Evolutionary conservation across 2,329 filamentous ascomycete genomes (phyloP), one percentile per base, ranked within the genome.

Genomic region (Aureobasidium subglaciale): DNA sequence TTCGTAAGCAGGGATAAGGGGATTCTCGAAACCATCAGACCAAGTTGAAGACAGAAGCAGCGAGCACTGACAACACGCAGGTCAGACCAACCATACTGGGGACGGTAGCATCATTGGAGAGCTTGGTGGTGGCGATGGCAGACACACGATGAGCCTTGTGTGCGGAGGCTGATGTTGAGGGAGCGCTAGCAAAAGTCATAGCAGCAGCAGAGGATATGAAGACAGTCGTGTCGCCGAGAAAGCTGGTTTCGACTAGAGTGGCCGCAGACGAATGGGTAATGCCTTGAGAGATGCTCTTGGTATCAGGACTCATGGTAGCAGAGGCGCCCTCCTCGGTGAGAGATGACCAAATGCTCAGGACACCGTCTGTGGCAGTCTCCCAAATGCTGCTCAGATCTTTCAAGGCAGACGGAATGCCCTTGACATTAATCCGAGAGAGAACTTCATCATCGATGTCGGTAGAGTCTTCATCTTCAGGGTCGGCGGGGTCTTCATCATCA

Each of bases 101-200:
- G n/a, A 11, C n/a, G 20, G 34, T 8, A 30, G 54, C 40, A 16
- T 42, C 35, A 27, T 56, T 49, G 54, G 54, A 46, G 35, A 42
- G 20, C 16, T 37, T 9, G 13, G 27, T 29, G 34, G 41, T 55
- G 30, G 29, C 22, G 22, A 13, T 38, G 22, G 50, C 50, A 35
- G 50, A 43, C 18, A 29, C 22, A 37, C 8, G 15, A 24, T 18
- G n/a, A n/a, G n/a, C n/a, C n/a, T n/a, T n/a, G n/a, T n/a, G n/a
- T 32, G 37, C 54, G 11, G 59, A 49, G 30, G 55, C 55, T 27
- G 59, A 38, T 25, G 32, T 16, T 11, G 16, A 42, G 11, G 43
- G 42, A 56, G 42, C n/a, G 34, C 24, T 42, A 25, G 27, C 30
- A 27, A 35, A 24, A n/a, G 13, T 30, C 5, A 38, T 38, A 48